A percentile compares a stretch with the other conserved stretches of the same genome.
These are phyloP conservation scores for Xanthoconium purpureum DNA, from an alignment of 768 basidiomycete species.

Conservation along the genomic window DNA sequence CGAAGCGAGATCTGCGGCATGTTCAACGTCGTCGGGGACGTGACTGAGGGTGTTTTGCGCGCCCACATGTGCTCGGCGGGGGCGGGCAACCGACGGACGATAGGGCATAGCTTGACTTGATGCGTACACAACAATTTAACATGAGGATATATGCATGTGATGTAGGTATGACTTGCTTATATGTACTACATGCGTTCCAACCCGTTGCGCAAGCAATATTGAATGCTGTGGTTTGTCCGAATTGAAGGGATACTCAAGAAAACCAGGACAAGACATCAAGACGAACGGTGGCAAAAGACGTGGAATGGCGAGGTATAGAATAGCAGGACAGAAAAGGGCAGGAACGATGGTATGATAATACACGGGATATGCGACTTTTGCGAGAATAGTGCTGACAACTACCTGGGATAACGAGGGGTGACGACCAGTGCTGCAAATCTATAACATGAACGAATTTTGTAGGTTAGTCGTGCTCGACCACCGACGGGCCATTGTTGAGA, in stretches of 20 bases:
- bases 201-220: conserved; percentile 23
- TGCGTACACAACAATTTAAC: conserved; percentile 22
- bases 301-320: conserved; percentile 8
- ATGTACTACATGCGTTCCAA: conserved; percentile 36
- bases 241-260: conserved; percentile 27
- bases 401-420: background rate
- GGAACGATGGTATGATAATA: conserved; percentile 9
- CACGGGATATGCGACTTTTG: conserved; percentile 9
- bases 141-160: conserved; percentile 19
- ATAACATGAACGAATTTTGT: conserved; percentile 35
- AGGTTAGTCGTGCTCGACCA: conserved; percentile 35
- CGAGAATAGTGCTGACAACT: conserved; percentile 8
- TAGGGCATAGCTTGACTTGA: conserved; percentile 3
- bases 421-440: conserved; percentile 18
- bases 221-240: conserved; percentile 25
- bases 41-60: conserved; percentile 2
- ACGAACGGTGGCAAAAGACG: conserved; percentile 6
- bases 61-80: background rate
- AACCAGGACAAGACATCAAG: conserved; percentile 28
- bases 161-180: conserved; percentile 22
- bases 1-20: background rate
- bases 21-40: background rate
- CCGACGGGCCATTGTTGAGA: conserved; percentile 36
- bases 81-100: conserved; percentile 8
- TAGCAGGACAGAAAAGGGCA: conserved; percentile 1